A percentile compares a stretch with the other conserved stretches of the same genome.
Conservation (phyloP, 495 filamentous ascomycete species). For the Hypoxylon perforatum region DNA sequence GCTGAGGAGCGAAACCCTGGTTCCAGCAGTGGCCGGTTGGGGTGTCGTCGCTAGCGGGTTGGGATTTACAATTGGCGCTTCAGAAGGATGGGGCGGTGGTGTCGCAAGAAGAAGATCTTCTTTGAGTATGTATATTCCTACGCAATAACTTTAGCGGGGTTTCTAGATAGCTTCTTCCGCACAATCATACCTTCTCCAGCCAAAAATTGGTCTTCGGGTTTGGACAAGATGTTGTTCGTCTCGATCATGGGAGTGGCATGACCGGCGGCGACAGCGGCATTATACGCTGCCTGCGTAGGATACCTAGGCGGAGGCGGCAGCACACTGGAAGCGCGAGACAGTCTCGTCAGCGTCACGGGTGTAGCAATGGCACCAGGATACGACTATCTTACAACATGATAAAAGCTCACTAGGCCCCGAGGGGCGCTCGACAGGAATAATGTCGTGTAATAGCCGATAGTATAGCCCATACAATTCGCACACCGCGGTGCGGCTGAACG, state of each 20-base stretch:
- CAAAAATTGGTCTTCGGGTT: slow-evolving; percentile 83
- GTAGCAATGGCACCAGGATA: slow-evolving; percentile 5
- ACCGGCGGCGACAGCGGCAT: slow-evolving; percentile 70
- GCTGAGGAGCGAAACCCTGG: slow-evolving; percentile 82
- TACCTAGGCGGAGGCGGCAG: slow-evolving; percentile 88
- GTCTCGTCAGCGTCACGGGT: slow-evolving; percentile 12
- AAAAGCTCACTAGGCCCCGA: slow-evolving; percentile 3
- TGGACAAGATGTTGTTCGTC: slow-evolving; percentile 87
- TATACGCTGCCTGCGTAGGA: slow-evolving; percentile 73
- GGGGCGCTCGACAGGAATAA: slow-evolving; percentile 3
- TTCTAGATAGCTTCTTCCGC: background rate
- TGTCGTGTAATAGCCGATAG: slow-evolving; percentile 10
- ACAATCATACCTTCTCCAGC: slow-evolving; percentile 84
- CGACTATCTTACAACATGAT: slow-evolving; percentile 45
- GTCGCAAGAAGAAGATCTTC: slow-evolving; percentile 94
- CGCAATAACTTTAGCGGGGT: slow-evolving; percentile 22
- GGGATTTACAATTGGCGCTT: slow-evolving; percentile 82
- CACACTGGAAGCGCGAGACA: slow-evolving; percentile 64
- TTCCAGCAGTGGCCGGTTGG: slow-evolving; percentile 81
- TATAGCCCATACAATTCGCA: background rate
- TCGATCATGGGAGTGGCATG: slow-evolving; percentile 80
- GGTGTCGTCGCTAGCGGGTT: slow-evolving; percentile 90
- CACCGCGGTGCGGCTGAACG: background rate
- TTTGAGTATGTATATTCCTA: slow-evolving; percentile 87
- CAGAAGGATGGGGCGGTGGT: slow-evolving; percentile 93